Conservation (phyloP, 179 eudicot genomes). For the Carnegiea gigantea region DNA sequence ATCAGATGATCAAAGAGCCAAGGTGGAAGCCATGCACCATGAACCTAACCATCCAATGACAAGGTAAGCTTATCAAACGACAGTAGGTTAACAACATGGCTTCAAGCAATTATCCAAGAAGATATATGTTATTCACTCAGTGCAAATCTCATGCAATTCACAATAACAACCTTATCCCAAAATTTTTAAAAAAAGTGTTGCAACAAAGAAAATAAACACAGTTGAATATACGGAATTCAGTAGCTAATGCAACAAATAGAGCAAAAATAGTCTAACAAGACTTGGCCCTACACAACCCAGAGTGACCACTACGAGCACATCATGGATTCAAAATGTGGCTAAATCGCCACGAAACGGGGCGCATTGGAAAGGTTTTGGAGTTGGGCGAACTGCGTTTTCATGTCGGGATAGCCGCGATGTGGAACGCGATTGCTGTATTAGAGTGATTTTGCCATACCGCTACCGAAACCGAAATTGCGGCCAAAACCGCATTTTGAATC, state of each 20-base stretch:
- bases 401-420: no score
- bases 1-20: constrained; percentile 67
- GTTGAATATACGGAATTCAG: no score
- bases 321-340: no score
- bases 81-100: background rate
- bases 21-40: constrained; percentile 94
- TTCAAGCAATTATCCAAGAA: background rate
- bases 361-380: no score
- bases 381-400: no score
- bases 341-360: no score
- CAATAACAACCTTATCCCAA: background rate
- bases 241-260: background rate
- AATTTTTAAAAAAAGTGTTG: no score
- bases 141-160: background rate
- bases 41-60: constrained; percentile 50
- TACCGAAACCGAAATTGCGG: no score
- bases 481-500: no score
- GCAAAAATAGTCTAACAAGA: background rate
- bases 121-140: background rate
- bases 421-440: no score
- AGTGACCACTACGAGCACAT: background rate
- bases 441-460: no score
- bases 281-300: background rate
- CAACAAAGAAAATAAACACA: background rate
- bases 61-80: constrained; percentile 11